phyloP scores from a whole-genome alignment of 2,329 filamentous ascomycete genomes.

The Ustulina deusta region DNA sequence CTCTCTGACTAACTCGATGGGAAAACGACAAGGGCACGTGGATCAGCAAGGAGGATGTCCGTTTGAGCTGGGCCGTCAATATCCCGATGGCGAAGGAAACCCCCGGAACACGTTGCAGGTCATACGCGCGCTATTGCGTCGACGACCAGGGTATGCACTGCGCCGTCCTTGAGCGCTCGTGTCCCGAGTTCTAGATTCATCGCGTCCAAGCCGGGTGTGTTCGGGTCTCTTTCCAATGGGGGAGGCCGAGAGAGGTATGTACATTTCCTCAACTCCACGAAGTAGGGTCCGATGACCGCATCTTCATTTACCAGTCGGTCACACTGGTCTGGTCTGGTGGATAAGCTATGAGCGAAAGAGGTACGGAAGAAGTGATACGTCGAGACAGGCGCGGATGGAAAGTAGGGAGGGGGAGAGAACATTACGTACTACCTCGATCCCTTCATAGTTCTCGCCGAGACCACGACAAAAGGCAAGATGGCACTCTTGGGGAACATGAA shows the following conservation, averaged over 20 bases:
- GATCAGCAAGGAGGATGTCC: constrained; percentile 52
- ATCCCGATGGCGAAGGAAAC: constrained; percentile 51
- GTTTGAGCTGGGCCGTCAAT: constrained; percentile 52
- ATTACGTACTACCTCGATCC: too few species aligned
- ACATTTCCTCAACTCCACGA: background rate
- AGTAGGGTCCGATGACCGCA: background rate
- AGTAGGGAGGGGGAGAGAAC: too few species aligned
- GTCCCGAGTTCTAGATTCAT: constrained; percentile 51
- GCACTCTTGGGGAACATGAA: too few species aligned
- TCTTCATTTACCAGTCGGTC: constrained; percentile 23
- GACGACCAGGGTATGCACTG: constrained; percentile 42
- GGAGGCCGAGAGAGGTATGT: constrained; percentile 45
- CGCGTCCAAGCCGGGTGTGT: constrained; percentile 47
- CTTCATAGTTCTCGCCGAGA: too few species aligned
- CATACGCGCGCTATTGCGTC: constrained; percentile 53
- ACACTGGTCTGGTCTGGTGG: too few species aligned
- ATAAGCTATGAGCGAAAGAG: too few species aligned
- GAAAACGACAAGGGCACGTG: constrained; percentile 55
- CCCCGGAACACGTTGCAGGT: constrained; percentile 53
- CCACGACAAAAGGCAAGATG: too few species aligned
- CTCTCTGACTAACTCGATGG: background rate
- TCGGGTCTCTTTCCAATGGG: constrained; percentile 46
- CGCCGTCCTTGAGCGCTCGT: constrained; percentile 52
- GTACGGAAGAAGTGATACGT: too few species aligned
- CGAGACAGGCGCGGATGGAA: too few species aligned